Conservation (phyloP, 148 eudicot genomes). For the Rhododendron henanense region DNA sequence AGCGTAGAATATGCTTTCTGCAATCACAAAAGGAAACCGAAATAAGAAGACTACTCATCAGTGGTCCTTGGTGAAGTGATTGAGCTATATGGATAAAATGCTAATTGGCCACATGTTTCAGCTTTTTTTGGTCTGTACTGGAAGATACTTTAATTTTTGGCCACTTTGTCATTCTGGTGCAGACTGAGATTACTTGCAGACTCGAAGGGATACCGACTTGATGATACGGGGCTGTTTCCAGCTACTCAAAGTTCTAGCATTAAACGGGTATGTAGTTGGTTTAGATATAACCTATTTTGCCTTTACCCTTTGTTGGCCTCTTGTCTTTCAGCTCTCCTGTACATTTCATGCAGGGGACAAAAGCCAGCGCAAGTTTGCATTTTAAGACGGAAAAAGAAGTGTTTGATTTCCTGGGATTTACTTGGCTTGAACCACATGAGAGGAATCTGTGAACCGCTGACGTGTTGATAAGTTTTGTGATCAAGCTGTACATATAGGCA, state of each 20-base stretch:
- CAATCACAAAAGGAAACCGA: background rate
- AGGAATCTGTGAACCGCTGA: slow-evolving; percentile 55
- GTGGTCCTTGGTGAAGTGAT: background rate
- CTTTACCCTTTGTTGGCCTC: background rate
- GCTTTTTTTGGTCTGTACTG: background rate
- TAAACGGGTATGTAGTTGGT: slow-evolving; percentile 50
- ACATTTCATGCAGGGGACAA: slow-evolving; percentile 44
- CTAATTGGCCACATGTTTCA: background rate
- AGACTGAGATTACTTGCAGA: slow-evolving; percentile 88
- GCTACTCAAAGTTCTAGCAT: slow-evolving; percentile 64
- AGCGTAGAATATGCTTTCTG: background rate
- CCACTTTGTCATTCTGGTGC: slow-evolving; percentile 12
- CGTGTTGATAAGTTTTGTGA: slow-evolving; percentile 21
- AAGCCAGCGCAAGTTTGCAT: slow-evolving; percentile 58
- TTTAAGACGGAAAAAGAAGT: slow-evolving; percentile 78
- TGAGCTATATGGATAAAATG: background rate
- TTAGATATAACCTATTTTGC: background rate
- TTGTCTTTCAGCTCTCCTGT: background rate
- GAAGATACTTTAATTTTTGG: background rate
- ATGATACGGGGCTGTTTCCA: slow-evolving; percentile 85
- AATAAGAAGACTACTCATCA: background rate
- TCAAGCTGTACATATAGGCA: slow-evolving; percentile 9
- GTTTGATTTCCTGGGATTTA: slow-evolving; percentile 84
- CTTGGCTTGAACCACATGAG: slow-evolving; percentile 86
- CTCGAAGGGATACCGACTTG: slow-evolving; percentile 85